Evolutionary conservation across 768 basidiomycete species (phyloP), one percentile per base, ranked within the genome.

Genomic region (Panaeolus papilionaceus): DNA sequence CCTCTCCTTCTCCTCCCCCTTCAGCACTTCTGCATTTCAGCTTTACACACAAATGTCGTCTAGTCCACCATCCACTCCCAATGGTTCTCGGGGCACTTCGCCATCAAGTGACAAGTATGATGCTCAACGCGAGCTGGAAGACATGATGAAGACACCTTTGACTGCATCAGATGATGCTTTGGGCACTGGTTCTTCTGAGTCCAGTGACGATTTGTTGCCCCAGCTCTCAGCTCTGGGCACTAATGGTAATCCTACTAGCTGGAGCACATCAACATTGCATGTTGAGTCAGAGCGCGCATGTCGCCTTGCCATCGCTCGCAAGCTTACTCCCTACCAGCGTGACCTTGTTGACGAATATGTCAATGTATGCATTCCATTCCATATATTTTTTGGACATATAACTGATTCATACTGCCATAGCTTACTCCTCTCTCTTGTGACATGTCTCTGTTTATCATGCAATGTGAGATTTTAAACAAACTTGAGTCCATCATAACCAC

Each of bases 281-380:
- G 49, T 11, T 44, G 62, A 63, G 38, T 11, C 54, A 11, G 66
- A 20, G 5, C 7, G 20, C 7, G 67, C 64, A 3, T 3, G 54
- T 16, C 58, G 66, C 14, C 39, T 23, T 11, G 69, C 66, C 20
- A 33, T 38, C 1, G 64, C 39, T 11, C 20, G 14, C 10, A 70
- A 66, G 54, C 45, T 70, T 4, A 16, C 38, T 38, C 70, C 70
- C 11, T 71, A 71, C 42, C 70, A 71, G 44, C 49, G 63, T 33
- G 63, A 68, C 3, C 1, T 26, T 14, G 51, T 64, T 11, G 51
- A 68, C 3, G 39, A 38, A 40, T 54, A 68, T 38, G 23, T 42
- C 40, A 42, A 42, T 10, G 40, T 42, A 42, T 11, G 40, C 16
- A 18, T 42, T 42, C 40, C 10, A 11, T 11, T 11, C 16, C 2